These are phyloP conservation scores for Acorus calamus DNA, from an alignment of 106 monocot genomes.

Conservation along the genomic window DNA sequence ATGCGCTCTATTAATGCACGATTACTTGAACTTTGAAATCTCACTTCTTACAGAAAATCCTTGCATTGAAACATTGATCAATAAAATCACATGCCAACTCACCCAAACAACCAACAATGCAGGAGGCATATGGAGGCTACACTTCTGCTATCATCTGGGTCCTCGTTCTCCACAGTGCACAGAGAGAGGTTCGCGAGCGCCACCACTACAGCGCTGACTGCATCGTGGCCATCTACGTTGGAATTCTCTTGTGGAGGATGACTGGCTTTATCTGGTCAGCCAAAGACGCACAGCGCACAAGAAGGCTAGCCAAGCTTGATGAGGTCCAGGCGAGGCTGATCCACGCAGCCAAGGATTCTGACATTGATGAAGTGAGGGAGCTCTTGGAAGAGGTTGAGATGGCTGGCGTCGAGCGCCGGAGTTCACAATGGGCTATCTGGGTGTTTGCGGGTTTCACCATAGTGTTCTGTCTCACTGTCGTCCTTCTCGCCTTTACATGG, in stretches of 20 bases:
- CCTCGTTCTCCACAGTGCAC: slow-evolving; percentile 86
- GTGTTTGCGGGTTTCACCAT: slow-evolving; percentile 42
- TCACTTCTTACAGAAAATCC: too few relatives aligned
- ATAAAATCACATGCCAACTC: too few relatives aligned
- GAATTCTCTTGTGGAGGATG: slow-evolving; percentile 76
- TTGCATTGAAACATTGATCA: too few relatives aligned
- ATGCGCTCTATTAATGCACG: too few relatives aligned
- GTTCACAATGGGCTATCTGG: slow-evolving; percentile 42
- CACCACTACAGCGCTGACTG: slow-evolving; percentile 90
- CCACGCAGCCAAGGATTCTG: slow-evolving; percentile 72
- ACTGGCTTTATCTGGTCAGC: slow-evolving; percentile 84
- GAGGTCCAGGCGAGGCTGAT: slow-evolving; percentile 49
- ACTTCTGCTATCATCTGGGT: slow-evolving; percentile 79
- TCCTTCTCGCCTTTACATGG: slow-evolving; percentile 57
- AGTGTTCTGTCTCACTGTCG: slow-evolving; percentile 31
- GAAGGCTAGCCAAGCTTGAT: slow-evolving; percentile 55
- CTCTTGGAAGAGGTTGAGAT: slow-evolving; percentile 62
- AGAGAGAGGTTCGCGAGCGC: slow-evolving; percentile 83
- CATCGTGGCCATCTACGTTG: slow-evolving; percentile 89
- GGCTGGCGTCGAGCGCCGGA: slow-evolving; percentile 46
- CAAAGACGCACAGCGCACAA: slow-evolving; percentile 29
- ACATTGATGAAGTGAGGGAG: slow-evolving; percentile 59
- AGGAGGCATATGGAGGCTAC: slow-evolving; percentile 99
- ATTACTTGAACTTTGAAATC: too few relatives aligned
- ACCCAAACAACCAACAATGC: background rate